Percentiles rank a stretch among this genome's conserved stretches.
Evolutionary conservation across 2,329 filamentous ascomycete species (phyloP).

Genomic region (Clarireedia homoeocarpa): DNA sequence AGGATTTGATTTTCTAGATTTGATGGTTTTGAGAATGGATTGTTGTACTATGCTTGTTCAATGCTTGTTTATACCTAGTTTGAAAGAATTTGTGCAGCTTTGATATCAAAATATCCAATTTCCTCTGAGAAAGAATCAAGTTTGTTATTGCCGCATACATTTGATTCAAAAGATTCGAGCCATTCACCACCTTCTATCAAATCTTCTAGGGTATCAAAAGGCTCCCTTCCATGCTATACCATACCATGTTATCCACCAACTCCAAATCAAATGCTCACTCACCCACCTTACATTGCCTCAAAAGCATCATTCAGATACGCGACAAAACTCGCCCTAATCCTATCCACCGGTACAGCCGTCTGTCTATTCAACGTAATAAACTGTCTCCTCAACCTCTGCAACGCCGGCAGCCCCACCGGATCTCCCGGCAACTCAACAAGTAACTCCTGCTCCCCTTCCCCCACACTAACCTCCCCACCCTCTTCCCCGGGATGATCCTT

Average conservation of each 20-base stretch:
- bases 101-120: too few relatives aligned
- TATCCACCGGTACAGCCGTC: constrained; percentile 48
- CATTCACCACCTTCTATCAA: too few relatives aligned
- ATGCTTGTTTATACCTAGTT: too few relatives aligned
- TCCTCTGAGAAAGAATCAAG: too few relatives aligned
- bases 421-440: constrained; percentile 58
- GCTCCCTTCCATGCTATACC: too few relatives aligned
- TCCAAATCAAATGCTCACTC: not conserved
- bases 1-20: not conserved
- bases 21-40: not conserved
- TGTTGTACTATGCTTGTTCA: too few relatives aligned
- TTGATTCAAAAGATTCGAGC: too few relatives aligned
- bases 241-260: not conserved
- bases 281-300: constrained; percentile 29
- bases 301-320: constrained; percentile 60
- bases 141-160: too few relatives aligned
- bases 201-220: too few relatives aligned
- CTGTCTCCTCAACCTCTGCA: constrained; percentile 70
- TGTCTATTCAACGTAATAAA: constrained; percentile 70
- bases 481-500: constrained; percentile 54
- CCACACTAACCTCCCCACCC: constrained; percentile 37
- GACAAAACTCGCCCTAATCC: constrained; percentile 56
- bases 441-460: constrained; percentile 37
- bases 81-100: too few relatives aligned
- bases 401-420: constrained; percentile 61